Evolutionary conservation across 805 yeast species (phyloP).

Genomic region (Myxozyma vanderwaltii): DNA sequence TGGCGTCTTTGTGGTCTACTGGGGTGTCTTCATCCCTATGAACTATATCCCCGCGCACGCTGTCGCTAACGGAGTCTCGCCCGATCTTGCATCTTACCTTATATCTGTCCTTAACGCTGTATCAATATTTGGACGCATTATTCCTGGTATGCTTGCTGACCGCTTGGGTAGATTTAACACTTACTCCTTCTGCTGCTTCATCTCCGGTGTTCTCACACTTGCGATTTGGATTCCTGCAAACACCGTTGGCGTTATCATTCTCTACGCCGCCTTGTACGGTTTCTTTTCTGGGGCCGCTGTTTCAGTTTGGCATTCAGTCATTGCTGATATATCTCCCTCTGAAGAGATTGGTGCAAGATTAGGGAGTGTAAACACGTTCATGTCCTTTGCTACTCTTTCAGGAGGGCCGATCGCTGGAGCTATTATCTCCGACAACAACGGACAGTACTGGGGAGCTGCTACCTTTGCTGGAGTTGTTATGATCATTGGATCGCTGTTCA

Average conservation of each 20-base stretch:
- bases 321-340: slow-evolving; percentile 39
- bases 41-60: slow-evolving; percentile 42
- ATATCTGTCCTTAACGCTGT: slow-evolving; percentile 43
- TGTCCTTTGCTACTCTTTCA: slow-evolving; percentile 51
- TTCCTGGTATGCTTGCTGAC: slow-evolving; percentile 54
- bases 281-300: slow-evolving; percentile 42
- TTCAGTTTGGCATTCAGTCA: slow-evolving; percentile 41
- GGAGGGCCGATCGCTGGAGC: slow-evolving; percentile 43
- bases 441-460: slow-evolving; percentile 32
- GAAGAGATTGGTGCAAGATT: slow-evolving; percentile 46
- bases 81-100: slow-evolving; percentile 37
- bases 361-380: slow-evolving; percentile 61
- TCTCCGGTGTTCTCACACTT: slow-evolving; percentile 40
- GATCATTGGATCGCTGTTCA: slow-evolving; percentile 17
- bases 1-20: slow-evolving; percentile 39
- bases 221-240: slow-evolving; percentile 44
- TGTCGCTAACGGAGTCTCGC: slow-evolving; percentile 30
- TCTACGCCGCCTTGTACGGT: slow-evolving; percentile 40
- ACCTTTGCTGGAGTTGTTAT: slow-evolving; percentile 30
- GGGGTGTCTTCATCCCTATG: slow-evolving; percentile 41
- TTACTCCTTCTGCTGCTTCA: slow-evolving; percentile 39
- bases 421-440: slow-evolving; percentile 24
- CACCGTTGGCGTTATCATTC: slow-evolving; percentile 38
- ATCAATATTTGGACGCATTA: slow-evolving; percentile 53
- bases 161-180: slow-evolving; percentile 51